Evolutionary conservation across 805 yeast genomes (phyloP), one percentile per base, ranked within the genome.

Genomic region (Zygosaccharomyces rouxii): DNA sequence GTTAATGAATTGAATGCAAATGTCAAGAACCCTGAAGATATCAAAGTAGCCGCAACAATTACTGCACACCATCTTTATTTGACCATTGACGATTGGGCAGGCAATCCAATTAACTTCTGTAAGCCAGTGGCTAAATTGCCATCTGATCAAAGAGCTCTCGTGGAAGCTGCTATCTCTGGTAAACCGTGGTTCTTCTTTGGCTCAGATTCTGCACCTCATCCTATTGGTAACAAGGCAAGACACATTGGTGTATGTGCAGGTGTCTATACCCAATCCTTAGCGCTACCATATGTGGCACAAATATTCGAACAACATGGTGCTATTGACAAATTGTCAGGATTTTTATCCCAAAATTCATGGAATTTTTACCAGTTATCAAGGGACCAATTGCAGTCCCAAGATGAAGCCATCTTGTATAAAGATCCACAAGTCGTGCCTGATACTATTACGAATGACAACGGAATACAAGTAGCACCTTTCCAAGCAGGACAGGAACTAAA

Each of bases 161-260:
- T 94, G 5, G 75, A 73, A 31, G 98, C 99, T 35, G 99, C 97
- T 1, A 83, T 86, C 7, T 82, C 94, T 1, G 98, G 98, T 4
- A 82, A 85, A 56, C 88, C 95, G 37, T 90, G 83, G 73, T 94
- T 90, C 68, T 88, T 94, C 73, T 94, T 90, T 63, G 99, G 99
- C 5, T 87, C 97, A 1, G 99, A 94, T 67, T 88, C 97, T 19
- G 99, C 99, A 26, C 99, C 99, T 22, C 99, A 94, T 66, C 95
- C 97, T 6, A 62, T 87, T 22, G 78, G 79, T 53, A 82, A 82
- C 51, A 95, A 95, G 68, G 75, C 87, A 22, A 83, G 77, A 52
- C 89, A 81, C 56, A 71, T 74, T 31, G 92, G 90, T 19, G 97
- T 92, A 14, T 89, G 97, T 60, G 99, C 99, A n/a, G 99, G 99